A percentile compares a stretch with the other conserved stretches of the same genome.
These are phyloP conservation scores for Plantago ovata DNA, from an alignment of 257 asterid species.

Conservation along the genomic window DNA sequence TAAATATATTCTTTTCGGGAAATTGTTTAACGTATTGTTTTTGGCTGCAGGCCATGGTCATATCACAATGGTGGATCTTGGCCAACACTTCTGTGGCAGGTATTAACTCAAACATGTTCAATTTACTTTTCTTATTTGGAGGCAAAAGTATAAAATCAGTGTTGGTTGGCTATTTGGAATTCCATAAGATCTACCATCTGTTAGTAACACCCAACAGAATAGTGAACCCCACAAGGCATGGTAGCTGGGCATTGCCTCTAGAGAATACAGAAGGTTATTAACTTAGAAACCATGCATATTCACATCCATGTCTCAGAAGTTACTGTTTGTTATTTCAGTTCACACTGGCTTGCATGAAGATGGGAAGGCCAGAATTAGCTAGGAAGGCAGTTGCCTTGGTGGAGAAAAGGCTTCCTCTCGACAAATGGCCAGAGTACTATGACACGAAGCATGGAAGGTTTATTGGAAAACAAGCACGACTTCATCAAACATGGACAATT, in stretches of 20 bases:
- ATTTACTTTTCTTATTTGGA: neutral
- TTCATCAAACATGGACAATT: conserved; percentile 82
- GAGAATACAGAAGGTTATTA: too few species aligned
- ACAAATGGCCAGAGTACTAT: conserved; percentile 89
- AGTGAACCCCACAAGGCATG: too few species aligned
- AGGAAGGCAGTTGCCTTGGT: conserved; percentile 62
- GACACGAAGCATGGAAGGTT: conserved; percentile 72
- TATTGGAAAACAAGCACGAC: conserved; percentile 82
- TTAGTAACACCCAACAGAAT: too few species aligned
- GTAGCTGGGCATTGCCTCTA: too few species aligned
- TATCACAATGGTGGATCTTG: conserved; percentile 97
- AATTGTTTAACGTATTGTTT: neutral
- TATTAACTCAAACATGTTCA: conserved; percentile 14
- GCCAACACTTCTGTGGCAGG: conserved; percentile 98
- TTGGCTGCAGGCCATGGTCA: conserved; percentile 80
- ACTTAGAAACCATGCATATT: too few species aligned
- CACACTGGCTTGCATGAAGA: conserved; percentile 93
- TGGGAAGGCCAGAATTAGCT: conserved; percentile 70
- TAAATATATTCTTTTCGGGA: neutral
- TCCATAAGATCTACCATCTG: too few species aligned
- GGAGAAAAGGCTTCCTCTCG: conserved; percentile 58
- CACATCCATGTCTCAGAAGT: neutral
- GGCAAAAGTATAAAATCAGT: too few species aligned
- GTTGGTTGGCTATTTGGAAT: too few species aligned
- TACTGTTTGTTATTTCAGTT: conserved; percentile 43